Conservation (phyloP, 2,329 filamentous ascomycete genomes). For the Calonectria pseudoturangicola region DNA sequence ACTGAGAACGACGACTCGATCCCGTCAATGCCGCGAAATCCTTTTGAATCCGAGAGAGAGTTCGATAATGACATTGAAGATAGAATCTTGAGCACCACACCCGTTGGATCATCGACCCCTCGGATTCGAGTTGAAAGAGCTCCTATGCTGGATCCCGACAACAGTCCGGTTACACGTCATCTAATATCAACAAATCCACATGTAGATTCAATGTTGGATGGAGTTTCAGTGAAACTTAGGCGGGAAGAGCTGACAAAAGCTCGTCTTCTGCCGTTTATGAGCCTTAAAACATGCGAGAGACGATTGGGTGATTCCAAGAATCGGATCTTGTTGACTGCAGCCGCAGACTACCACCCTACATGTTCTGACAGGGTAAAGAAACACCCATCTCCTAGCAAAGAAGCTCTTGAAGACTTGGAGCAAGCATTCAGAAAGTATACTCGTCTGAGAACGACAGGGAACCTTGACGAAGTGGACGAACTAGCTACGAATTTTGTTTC, state of each 20-base stretch:
- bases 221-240: constrained; percentile 16
- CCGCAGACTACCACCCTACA: constrained; percentile 1
- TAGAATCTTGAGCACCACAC: constrained; percentile 60
- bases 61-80: constrained; percentile 63
- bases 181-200: constrained; percentile 28
- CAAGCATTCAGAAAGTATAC: constrained; percentile 59
- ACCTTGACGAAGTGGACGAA: constrained; percentile 56
- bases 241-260: constrained; percentile 11
- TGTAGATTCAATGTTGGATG: constrained; percentile 23
- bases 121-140: constrained; percentile 52
- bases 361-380: constrained; percentile 60
- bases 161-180: constrained; percentile 38
- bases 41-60: constrained; percentile 62
- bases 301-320: constrained; percentile 34
- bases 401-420: constrained; percentile 62
- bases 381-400: constrained; percentile 67
- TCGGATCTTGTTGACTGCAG: constrained; percentile 8
- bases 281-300: constrained; percentile 21
- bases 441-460: constrained; percentile 44
- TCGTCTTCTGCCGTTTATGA: constrained; percentile 6
- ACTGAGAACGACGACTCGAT: constrained; percentile 25
- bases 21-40: constrained; percentile 41
- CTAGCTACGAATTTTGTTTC: constrained; percentile 50
- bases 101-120: constrained; percentile 63
- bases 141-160: constrained; percentile 42